Percentiles rank a stretch among this genome's conserved stretches.
Conservation (phyloP, 257 asterid species). For the Lycium ferocissimum region DNA sequence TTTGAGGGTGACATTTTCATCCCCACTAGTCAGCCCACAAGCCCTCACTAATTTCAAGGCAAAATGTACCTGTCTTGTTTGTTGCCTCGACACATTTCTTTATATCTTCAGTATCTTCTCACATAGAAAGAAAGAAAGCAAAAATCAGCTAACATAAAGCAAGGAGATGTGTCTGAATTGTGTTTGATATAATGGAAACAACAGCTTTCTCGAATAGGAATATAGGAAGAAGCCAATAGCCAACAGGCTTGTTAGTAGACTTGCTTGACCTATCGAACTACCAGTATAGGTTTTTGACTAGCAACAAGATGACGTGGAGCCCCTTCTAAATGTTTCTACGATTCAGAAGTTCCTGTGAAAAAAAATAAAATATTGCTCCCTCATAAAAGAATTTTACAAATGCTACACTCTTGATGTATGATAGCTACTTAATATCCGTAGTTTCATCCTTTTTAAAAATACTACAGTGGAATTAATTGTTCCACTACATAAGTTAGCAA, state of each 20-base stretch:
- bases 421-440: neutral
- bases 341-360: neutral
- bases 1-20: constrained; percentile 28
- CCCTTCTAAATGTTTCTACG: neutral
- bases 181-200: neutral
- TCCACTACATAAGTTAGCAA: neutral
- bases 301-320: neutral
- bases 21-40: constrained; percentile 41
- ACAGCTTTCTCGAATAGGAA: neutral
- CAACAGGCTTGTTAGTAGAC: neutral
- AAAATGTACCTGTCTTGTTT: constrained; percentile 5
- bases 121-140: neutral
- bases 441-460: neutral
- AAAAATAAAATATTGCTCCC: neutral
- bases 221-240: neutral
- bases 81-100: neutral
- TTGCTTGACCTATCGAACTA: constrained; percentile 11
- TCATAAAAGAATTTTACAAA: neutral
- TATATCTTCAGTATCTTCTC: neutral
- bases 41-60: constrained; percentile 38
- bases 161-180: neutral
- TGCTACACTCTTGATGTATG: neutral
- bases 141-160: neutral
- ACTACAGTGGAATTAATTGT: neutral
- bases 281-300: neutral